Evolutionary conservation across 129 eudicot genomes (phyloP).

Genomic region (Tagetes erecta): DNA sequence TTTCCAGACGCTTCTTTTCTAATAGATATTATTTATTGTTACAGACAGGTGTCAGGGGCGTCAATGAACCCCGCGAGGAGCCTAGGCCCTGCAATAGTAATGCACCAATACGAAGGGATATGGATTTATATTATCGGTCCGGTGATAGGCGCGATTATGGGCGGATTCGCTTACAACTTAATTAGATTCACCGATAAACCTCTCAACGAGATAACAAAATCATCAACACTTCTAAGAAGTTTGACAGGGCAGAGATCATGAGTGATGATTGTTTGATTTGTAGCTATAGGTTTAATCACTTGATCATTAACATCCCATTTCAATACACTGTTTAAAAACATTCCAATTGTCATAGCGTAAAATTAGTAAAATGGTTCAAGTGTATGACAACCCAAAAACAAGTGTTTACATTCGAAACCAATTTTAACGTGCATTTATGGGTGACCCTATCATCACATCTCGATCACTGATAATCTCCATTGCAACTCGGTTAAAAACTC

Average conservation of each 20-base stretch:
- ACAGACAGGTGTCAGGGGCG: constrained; percentile 65
- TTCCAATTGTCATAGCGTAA: background rate
- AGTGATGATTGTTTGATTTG: background rate
- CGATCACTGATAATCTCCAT: too few relatives aligned
- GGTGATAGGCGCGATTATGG: constrained; percentile 44
- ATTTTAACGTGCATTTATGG: too few relatives aligned
- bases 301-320: background rate
- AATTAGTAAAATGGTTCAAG: background rate
- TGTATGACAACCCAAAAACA: background rate
- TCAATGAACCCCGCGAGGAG: constrained; percentile 83
- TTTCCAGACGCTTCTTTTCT: too few relatives aligned
- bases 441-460: too few relatives aligned
- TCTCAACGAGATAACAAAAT: constrained; percentile 47
- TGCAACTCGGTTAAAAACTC: background rate
- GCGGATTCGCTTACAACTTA: constrained; percentile 57
- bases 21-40: background rate
- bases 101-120: constrained; percentile 43
- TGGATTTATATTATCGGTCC: constrained; percentile 72
- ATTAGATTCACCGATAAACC: constrained; percentile 66
- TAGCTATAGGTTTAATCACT: background rate
- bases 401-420: background rate
- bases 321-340: background rate
- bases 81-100: constrained; percentile 62
- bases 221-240: constrained; percentile 18
- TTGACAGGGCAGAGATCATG: background rate